Evolutionary conservation across 2,329 filamentous ascomycete genomes (phyloP), one percentile per base, ranked within the genome.

Genomic region (Pseudopithomyces maydicus): DNA sequence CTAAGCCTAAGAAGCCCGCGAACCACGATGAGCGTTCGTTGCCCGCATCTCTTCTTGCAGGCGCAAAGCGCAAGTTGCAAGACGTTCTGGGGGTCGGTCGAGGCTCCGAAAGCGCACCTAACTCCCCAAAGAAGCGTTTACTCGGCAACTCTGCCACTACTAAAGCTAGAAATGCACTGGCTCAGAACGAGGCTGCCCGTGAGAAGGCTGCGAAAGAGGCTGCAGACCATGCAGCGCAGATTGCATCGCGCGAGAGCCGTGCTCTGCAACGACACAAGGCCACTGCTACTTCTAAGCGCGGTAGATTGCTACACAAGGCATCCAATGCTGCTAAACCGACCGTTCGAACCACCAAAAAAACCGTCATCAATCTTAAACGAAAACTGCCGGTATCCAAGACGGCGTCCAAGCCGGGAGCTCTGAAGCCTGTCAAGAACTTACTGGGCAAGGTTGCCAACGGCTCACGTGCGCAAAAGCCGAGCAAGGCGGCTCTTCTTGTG

Each of bases 1-100:
- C 83, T 10, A 82, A 80, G 51, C 79, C 81, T 4, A 83, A 82
- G 66, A 81, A 84, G 51, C 78, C 78, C 8, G 58, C 64, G 32
- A 42, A 39, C 29, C 47, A 61, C 22, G 70, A 74, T 49, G 67
- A 74, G 33, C 72, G 67, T 50, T 69, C 64, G n/a, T 49, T 73
- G 12, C 58, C 67, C n/a, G 65, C 70, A n/a, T 49, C 65, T 20
- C 35, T 74, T 19, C 57, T 74, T 35, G 59, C 69, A 10, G 72
- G 73, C 22, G 67, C 71, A 5, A 76, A 75, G 61, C 72, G 73
- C 58, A 75, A 75, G 51, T 49, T 74, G 26, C 66, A 70, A 48
- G 65, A 73, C 38, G 54, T 73, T 4, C 61, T 74, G 6, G 64
- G 65, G 19, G 54, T 63, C n/a, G 50, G 60, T 20, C 62, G 61